These are phyloP conservation scores for Tuber calosporum DNA, from an alignment of 495 filamentous ascomycete genomes.

Conservation along the genomic window DNA sequence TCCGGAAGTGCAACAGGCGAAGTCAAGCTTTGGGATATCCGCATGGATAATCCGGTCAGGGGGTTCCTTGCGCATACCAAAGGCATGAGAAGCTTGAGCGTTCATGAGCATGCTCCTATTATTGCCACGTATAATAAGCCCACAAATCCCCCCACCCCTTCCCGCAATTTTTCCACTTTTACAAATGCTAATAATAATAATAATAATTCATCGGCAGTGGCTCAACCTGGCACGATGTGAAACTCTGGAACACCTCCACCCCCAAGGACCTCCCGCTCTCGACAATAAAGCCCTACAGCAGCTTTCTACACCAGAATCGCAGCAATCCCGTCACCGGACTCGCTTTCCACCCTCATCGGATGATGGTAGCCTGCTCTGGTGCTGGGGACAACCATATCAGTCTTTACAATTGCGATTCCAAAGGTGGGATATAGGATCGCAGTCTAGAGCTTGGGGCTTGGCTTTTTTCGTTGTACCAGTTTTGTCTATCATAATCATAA, in stretches of 20 bases:
- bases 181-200: slow-evolving; percentile 39
- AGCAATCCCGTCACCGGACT: slow-evolving; percentile 75
- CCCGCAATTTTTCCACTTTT: slow-evolving; percentile 3
- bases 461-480: background rate
- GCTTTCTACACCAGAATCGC: slow-evolving; percentile 72
- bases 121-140: slow-evolving; percentile 74
- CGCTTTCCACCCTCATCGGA: slow-evolving; percentile 91
- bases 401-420: slow-evolving; percentile 56
- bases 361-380: slow-evolving; percentile 78
- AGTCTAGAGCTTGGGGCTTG: background rate
- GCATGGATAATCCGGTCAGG: slow-evolving; percentile 66
- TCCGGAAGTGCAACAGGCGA: slow-evolving; percentile 83
- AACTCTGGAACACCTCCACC: slow-evolving; percentile 69
- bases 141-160: background rate
- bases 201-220: slow-evolving; percentile 53
- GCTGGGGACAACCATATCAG: slow-evolving; percentile 66
- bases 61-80: slow-evolving; percentile 69
- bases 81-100: slow-evolving; percentile 73
- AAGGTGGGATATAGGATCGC: slow-evolving; percentile 34
- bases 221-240: slow-evolving; percentile 77
- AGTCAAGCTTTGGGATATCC: slow-evolving; percentile 92
- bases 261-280: slow-evolving; percentile 53
- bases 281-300: slow-evolving; percentile 75
- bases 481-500: background rate
- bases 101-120: slow-evolving; percentile 94